Evolutionary conservation across 2,329 filamentous ascomycete species (phyloP), one percentile per base, ranked within the genome.

Genomic region (Pestalotiopsis sp.): DNA sequence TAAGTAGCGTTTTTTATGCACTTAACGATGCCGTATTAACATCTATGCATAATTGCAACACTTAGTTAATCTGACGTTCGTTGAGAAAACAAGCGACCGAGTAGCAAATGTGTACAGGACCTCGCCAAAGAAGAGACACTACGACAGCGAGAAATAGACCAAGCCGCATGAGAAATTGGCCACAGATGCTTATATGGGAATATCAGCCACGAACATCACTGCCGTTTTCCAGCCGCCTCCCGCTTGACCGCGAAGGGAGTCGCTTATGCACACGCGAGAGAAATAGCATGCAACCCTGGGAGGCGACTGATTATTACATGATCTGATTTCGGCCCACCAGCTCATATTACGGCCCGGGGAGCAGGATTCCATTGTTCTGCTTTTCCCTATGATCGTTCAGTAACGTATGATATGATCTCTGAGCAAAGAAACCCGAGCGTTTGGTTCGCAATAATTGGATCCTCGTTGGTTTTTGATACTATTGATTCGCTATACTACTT

Each of bases 151-250:
- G n/a, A 6, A 24, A 11, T 13, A 22, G 59, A 39, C 3, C 4
- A 22, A 62, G 35, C 9, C 38, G 6, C 2, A 20, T 3, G 7
- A 4, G 6, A 62, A 55, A 48, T 35, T 17, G 61, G 61, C 38
- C n/a, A 52, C 20, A 52, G 38, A 39, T 20, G 39, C 39, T 64
- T 64, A 64, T 64, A 64, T 64, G 26, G 14, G 13, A 64, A 13
- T 39, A 22, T 24, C 24, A 38, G 20, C 55, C 55, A 20, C 26
- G 7, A 62, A n/a, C 5, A 35, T n/a, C 30, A 38, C 38, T 38
- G n/a, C 59, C 38, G 59, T 17, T 13, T 35, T 35, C 30, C 35
- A 40, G 56, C 56, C 56, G 56, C 22, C 26, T 58, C 44, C 20
- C 52, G 5, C 26, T 58, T 11, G 56, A 14, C 22, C 56, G 26